A percentile compares a stretch with the other conserved stretches of the same genome.
phyloP scores from a whole-genome alignment of 1,284 basidiomycete genomes.

The Phlebopus sp. region DNA sequence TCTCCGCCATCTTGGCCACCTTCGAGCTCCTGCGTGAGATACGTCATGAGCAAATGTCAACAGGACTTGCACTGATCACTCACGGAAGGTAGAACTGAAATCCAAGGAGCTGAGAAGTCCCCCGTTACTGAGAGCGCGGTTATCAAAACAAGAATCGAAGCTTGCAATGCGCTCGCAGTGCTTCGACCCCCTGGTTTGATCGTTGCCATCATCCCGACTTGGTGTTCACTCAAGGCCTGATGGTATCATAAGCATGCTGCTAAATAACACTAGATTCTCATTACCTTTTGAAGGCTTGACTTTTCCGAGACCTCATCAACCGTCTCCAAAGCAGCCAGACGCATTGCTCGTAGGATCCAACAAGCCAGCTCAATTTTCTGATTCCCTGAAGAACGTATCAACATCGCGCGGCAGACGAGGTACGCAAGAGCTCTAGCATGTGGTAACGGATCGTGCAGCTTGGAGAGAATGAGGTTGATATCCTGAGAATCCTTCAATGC shows the following conservation, averaged over 20 bases:
- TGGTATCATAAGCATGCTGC: slow-evolving; percentile 4
- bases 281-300: slow-evolving; percentile 41
- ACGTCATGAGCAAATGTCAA: not conserved
- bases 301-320: slow-evolving; percentile 25
- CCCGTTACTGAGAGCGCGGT: slow-evolving; percentile 46
- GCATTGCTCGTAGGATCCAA: slow-evolving; percentile 46
- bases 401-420: slow-evolving; percentile 55
- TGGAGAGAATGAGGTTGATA: slow-evolving; percentile 44
- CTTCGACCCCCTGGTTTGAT: slow-evolving; percentile 57
- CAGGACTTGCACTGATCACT: slow-evolving; percentile 1
- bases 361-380: slow-evolving; percentile 55
- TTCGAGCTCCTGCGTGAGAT: slow-evolving; percentile 8
- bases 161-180: slow-evolving; percentile 55
- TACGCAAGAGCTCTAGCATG: slow-evolving; percentile 58
- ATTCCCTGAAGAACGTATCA: slow-evolving; percentile 53
- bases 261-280: not conserved
- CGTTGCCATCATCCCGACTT: slow-evolving; percentile 46
- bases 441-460: slow-evolving; percentile 46
- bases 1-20: slow-evolving; percentile 17
- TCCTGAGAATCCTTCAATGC: slow-evolving; percentile 42
- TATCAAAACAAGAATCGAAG: slow-evolving; percentile 49
- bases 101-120: slow-evolving; percentile 42
- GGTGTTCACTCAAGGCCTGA: slow-evolving; percentile 42
- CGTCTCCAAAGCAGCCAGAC: slow-evolving; percentile 45
- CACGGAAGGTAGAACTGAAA: slow-evolving; percentile 20